These are phyloP conservation scores for Fusarium illudens DNA, from an alignment of 2,329 filamentous ascomycete genomes.

Conservation along the genomic window DNA sequence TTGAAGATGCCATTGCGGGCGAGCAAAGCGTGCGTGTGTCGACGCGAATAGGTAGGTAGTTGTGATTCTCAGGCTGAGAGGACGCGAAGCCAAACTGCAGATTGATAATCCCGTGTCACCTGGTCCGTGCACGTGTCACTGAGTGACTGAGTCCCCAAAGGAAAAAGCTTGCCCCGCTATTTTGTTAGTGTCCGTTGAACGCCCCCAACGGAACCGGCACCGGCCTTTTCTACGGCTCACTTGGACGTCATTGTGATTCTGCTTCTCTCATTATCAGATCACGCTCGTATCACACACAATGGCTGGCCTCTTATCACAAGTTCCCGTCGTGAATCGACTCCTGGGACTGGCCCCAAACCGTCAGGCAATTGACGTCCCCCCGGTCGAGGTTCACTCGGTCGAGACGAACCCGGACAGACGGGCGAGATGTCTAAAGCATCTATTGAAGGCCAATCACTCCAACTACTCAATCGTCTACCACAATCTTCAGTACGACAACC, in stretches of 20 bases:
- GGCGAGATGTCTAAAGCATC: constrained; percentile 84
- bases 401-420: constrained; percentile 83
- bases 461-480: constrained; percentile 88
- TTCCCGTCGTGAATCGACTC: constrained; percentile 43
- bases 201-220: constrained; percentile 38
- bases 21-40: background rate
- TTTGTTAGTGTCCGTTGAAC: constrained; percentile 37
- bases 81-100: constrained; percentile 14
- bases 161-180: constrained; percentile 40
- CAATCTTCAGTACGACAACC: constrained; percentile 79
- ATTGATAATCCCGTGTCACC: constrained; percentile 12
- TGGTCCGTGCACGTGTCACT: constrained; percentile 37
- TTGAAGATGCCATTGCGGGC: constrained; percentile 25
- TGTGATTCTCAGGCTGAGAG: background rate
- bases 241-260: constrained; percentile 36
- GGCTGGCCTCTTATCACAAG: constrained; percentile 48
- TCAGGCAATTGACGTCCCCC: constrained; percentile 64
- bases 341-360: constrained; percentile 36
- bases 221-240: constrained; percentile 17
- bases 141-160: constrained; percentile 20
- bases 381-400: constrained; percentile 78
- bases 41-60: background rate
- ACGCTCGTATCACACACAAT: constrained; percentile 34
- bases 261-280: constrained; percentile 25
- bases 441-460: constrained; percentile 90